Evolutionary conservation across 768 basidiomycete genomes (phyloP), one percentile per base, ranked within the genome.

Genomic region (Suillus decipiens): DNA sequence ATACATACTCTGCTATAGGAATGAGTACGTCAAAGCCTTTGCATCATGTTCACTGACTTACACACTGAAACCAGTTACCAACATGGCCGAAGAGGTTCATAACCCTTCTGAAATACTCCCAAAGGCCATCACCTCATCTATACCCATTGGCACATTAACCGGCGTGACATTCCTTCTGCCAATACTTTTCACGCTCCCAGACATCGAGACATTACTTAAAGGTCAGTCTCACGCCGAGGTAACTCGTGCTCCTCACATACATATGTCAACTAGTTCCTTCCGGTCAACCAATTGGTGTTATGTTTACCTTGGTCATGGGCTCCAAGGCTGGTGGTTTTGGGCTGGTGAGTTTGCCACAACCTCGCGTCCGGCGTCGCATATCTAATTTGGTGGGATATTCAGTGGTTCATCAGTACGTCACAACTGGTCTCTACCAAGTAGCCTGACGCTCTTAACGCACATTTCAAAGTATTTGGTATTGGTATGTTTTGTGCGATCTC

Each of bases 61-160:
- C 17, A 22, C 17, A 45, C 39, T 47, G 3, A 28, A 39, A 39
- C 24, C 57, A 86, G 84, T 88, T 45, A 79, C 87, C 15, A 86
- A 84, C 64, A 84, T 89, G 84, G 84, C 86, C 2, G 88, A 89
- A 70, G 88, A 89, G 72, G 87, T 88, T 1, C 82, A 82, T 55
- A 77, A 86, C 60, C 88, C 87, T 0, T 76, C 81, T 2, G 68
- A 77, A 11, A 80, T 87, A 60, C 79, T 89, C 11, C 87, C 87
- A 0, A 74, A 73, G 54, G 87, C 87, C 1, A 80, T 89, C 34
- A 76, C 80, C 11, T 81, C 80, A 76, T 83, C 82, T 0, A 75
- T 86, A 41, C 85, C 85, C 0, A 84, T 86, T 56, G 80, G 83
- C 12, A 74, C 82, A 28, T 66, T 86, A 17, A 75, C 72, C 24